Evolutionary conservation across 164 flowering plant genomes (phyloP).

Genomic region (Aristolochia fimbriata): DNA sequence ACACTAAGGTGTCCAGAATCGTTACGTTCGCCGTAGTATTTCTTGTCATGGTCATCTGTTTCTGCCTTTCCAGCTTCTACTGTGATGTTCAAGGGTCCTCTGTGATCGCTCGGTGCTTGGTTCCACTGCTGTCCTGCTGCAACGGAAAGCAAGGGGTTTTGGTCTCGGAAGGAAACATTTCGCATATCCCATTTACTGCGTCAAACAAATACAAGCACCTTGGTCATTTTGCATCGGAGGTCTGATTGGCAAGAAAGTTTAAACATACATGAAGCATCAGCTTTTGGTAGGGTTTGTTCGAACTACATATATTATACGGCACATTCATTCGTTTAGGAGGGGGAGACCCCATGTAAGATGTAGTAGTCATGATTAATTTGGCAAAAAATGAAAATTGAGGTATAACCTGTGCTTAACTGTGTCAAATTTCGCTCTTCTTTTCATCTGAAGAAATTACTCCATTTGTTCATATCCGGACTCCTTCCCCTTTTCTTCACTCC

Average conservation of each 20-base stretch:
- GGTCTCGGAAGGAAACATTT: background rate
- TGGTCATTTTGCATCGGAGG: background rate
- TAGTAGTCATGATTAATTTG: background rate
- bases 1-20: conserved; percentile 29
- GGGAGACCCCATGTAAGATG: background rate
- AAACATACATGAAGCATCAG: background rate
- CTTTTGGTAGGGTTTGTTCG: background rate
- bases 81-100: background rate
- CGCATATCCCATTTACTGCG: background rate
- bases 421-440: background rate
- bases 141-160: background rate
- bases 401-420: background rate
- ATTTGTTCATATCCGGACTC: background rate
- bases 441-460: background rate
- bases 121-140: background rate
- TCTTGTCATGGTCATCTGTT: background rate
- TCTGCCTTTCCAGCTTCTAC: background rate
- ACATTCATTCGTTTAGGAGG: conserved; percentile 6
- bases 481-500: background rate
- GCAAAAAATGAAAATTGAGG: background rate
- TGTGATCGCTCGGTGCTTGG: background rate
- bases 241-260: background rate
- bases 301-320: background rate
- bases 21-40: conserved; percentile 6
- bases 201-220: background rate